Evolutionary conservation across 768 basidiomycete genomes (phyloP).

Genomic region (Leccinum subtestaceum): DNA sequence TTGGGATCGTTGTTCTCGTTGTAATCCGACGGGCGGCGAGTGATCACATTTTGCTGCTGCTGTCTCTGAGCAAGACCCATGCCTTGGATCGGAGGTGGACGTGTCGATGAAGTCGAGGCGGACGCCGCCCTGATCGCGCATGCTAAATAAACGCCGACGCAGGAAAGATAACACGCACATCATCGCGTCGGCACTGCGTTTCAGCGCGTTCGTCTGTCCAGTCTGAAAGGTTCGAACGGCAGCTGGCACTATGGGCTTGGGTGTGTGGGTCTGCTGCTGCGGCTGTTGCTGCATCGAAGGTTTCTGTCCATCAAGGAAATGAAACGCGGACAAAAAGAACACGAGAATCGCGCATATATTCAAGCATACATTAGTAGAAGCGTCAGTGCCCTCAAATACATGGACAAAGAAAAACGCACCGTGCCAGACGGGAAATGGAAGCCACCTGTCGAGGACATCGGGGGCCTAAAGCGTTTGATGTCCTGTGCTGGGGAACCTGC

Average conservation of each 20-base stretch:
- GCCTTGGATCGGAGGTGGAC: slow-evolving; percentile 29
- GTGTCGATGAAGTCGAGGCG: slow-evolving; percentile 18
- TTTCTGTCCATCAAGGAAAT: neutral
- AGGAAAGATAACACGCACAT: slow-evolving; percentile 19
- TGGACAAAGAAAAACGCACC: slow-evolving; percentile 30
- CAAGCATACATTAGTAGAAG: neutral
- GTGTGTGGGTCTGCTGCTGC: neutral
- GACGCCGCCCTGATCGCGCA: slow-evolving; percentile 16
- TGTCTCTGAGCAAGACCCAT: slow-evolving; percentile 42
- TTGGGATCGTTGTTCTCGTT: slow-evolving; percentile 33
- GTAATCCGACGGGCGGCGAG: slow-evolving; percentile 29
- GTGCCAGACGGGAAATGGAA: slow-evolving; percentile 48
- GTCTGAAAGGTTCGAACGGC: slow-evolving; percentile 12
- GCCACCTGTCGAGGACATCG: slow-evolving; percentile 40
- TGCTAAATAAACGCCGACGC: neutral
- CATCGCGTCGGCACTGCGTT: slow-evolving; percentile 36
- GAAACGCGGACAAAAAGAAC: neutral
- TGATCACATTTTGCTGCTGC: slow-evolving; percentile 19
- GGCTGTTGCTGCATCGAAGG: slow-evolving; percentile 8
- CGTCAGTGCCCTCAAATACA: neutral
- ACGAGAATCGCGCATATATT: slow-evolving; percentile 3
- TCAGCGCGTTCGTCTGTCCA: slow-evolving; percentile 20
- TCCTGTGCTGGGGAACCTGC: neutral
- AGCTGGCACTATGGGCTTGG: slow-evolving; percentile 4
- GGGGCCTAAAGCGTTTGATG: neutral